Conservation (phyloP, 2,329 filamentous ascomycete genomes). For the Ophiocordyceps sinensis region DNA sequence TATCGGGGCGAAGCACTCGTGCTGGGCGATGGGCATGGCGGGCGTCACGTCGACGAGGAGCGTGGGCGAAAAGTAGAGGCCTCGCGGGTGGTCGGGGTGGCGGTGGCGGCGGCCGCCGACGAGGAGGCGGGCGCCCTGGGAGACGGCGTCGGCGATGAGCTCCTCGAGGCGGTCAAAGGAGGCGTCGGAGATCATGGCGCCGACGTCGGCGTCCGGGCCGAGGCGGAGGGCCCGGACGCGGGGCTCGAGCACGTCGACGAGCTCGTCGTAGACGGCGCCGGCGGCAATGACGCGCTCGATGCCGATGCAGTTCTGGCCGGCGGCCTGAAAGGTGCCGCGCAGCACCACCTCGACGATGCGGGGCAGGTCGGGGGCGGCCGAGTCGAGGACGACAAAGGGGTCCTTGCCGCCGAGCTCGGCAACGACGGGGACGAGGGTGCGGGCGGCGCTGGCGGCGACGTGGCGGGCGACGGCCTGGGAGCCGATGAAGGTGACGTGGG, state of each 20-base stretch:
- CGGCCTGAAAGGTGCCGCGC: conserved; percentile 85
- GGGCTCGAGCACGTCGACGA: conserved; percentile 57
- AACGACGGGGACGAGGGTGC: conserved; percentile 71
- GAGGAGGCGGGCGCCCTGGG: conserved; percentile 64
- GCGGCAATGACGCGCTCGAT: conserved; percentile 84
- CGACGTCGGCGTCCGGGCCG: conserved; percentile 68
- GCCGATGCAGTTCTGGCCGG: conserved; percentile 95
- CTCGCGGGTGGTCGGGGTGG: conserved; percentile 61
- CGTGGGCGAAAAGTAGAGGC: conserved; percentile 88
- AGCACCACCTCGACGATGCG: conserved; percentile 73
- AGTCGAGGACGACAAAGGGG: conserved; percentile 77
- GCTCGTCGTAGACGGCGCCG: conserved; percentile 57
- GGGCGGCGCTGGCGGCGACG: conserved; percentile 76
- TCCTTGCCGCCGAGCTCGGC: conserved; percentile 95
- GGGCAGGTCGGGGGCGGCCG: conserved; percentile 48
- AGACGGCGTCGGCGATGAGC: conserved; percentile 64
- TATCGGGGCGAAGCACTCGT: conserved; percentile 86
- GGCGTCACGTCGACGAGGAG: conserved; percentile 80
- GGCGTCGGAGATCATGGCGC: conserved; percentile 73
- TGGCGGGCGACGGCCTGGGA: conserved; percentile 75
- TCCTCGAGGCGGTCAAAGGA: conserved; percentile 63
- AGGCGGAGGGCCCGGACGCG: conserved; percentile 62
- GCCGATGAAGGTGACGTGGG: conserved; percentile 92
- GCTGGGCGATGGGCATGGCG: conserved; percentile 73
- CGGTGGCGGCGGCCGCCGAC: conserved; percentile 58